These are phyloP conservation scores for Cercospora sp. DNA, from an alignment of 2,329 filamentous ascomycete species.

Conservation along the genomic window DNA sequence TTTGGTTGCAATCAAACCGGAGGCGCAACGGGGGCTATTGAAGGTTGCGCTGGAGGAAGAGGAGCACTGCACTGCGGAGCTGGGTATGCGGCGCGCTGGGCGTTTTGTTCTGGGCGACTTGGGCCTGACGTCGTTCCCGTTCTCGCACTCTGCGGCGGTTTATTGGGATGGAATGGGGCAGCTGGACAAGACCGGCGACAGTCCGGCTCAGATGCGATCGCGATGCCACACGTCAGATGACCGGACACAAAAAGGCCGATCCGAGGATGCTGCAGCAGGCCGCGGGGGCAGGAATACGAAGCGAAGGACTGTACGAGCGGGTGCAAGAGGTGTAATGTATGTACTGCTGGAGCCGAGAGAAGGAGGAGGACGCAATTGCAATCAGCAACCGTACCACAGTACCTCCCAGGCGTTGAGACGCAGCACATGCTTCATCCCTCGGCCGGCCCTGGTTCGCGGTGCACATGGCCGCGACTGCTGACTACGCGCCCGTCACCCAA, in stretches of 20 bases:
- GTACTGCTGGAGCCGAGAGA: not conserved
- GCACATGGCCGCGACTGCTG: not conserved
- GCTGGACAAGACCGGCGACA: not conserved
- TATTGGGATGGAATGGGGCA: not conserved
- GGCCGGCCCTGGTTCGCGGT: not conserved
- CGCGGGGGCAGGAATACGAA: not conserved
- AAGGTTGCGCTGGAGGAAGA: not conserved
- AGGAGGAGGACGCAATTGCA: not conserved
- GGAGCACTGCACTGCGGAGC: not conserved
- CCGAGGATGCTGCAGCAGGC: not conserved
- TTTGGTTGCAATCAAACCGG: not conserved
- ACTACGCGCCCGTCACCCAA: not conserved
- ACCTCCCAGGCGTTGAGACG: not conserved
- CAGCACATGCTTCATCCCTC: not conserved
- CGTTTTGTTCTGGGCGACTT: not conserved
- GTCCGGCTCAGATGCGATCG: conserved; percentile 1
- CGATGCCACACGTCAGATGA: conserved; percentile 1
- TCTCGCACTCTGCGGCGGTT: not conserved
- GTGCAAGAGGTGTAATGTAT: not conserved
- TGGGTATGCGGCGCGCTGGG: not conserved
- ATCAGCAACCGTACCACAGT: not conserved
- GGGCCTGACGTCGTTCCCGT: conserved; percentile 6
- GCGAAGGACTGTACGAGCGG: not conserved
- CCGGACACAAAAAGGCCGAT: not conserved
- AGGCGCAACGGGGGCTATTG: not conserved